phyloP scores from a whole-genome alignment of 208 protist genomes.

The Tritrichomonas musculus region DNA sequence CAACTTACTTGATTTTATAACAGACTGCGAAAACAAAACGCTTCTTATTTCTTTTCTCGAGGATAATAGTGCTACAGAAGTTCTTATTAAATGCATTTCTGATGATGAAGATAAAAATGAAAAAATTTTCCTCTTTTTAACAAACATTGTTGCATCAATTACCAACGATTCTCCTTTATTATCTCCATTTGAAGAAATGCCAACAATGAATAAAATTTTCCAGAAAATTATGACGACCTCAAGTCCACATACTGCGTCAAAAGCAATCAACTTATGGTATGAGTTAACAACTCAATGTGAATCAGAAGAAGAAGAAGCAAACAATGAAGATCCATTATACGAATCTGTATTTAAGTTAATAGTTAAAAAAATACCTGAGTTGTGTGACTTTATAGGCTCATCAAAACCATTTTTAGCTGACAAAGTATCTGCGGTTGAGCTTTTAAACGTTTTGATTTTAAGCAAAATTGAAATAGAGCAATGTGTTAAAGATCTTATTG shows the following conservation, averaged over 20 bases:
- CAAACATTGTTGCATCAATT: background rate
- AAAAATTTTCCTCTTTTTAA: background rate
- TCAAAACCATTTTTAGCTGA: background rate
- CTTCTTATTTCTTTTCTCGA: no score
- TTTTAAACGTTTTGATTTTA: background rate
- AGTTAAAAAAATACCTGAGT: background rate
- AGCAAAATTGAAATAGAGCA: background rate
- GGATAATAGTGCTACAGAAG: no score
- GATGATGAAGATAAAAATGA: background rate
- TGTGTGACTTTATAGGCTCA: background rate
- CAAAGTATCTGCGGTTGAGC: background rate
- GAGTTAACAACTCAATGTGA: background rate
- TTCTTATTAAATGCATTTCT: no score
- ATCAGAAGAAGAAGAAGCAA: no score
- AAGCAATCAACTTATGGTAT: background rate
- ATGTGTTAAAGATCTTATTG: background rate
- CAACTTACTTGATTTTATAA: no score
- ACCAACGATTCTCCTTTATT: background rate
- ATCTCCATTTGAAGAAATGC: background rate
- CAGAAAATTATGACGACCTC: background rate
- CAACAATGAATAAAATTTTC: background rate
- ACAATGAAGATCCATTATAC: no score
- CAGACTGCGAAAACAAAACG: no score
- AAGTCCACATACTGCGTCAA: background rate
- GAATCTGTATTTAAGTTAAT: background rate